Percentiles rank a stretch among this genome's conserved stretches.
Evolutionary conservation across 2,329 filamentous ascomycete species (phyloP).

Genomic region (Ophiostoma sp.): DNA sequence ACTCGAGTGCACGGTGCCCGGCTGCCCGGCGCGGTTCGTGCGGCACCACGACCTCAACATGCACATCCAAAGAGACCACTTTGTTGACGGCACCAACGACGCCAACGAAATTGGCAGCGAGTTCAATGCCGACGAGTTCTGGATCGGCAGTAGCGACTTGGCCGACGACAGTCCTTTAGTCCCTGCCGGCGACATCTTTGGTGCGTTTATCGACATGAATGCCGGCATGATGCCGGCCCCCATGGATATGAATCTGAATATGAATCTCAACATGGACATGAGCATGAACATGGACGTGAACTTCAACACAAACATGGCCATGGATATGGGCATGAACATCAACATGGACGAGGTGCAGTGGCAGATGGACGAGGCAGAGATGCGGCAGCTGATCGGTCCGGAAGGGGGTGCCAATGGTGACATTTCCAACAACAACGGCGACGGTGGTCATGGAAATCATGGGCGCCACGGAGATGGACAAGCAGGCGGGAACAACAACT

Average conservation of each 20-base stretch:
- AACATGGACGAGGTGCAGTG: slow-evolving; percentile 24
- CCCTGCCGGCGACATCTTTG: slow-evolving; percentile 18
- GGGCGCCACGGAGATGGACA: background rate
- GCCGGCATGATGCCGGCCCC: background rate
- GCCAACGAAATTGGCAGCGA: background rate
- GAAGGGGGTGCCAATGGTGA: slow-evolving; percentile 16
- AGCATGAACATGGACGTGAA: background rate
- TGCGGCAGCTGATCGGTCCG: slow-evolving; percentile 30
- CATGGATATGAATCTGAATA: background rate
- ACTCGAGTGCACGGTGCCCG: slow-evolving; percentile 39
- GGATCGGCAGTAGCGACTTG: slow-evolving; percentile 22
- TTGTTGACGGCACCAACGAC: background rate
- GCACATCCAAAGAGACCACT: slow-evolving; percentile 31
- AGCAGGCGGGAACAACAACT: background rate
- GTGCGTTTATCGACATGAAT: slow-evolving; percentile 17
- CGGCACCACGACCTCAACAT: slow-evolving; percentile 47
- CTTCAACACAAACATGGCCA: background rate
- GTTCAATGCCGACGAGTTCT: slow-evolving; percentile 22
- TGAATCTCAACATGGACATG: background rate
- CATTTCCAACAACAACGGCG: background rate
- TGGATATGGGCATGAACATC: background rate
- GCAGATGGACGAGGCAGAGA: slow-evolving; percentile 30
- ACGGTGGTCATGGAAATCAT: background rate
- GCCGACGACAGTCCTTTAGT: background rate
- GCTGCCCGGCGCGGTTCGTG: slow-evolving; percentile 45